Evolutionary conservation across 805 yeast species (phyloP).

Genomic region (Saccharomyces paradoxus): DNA sequence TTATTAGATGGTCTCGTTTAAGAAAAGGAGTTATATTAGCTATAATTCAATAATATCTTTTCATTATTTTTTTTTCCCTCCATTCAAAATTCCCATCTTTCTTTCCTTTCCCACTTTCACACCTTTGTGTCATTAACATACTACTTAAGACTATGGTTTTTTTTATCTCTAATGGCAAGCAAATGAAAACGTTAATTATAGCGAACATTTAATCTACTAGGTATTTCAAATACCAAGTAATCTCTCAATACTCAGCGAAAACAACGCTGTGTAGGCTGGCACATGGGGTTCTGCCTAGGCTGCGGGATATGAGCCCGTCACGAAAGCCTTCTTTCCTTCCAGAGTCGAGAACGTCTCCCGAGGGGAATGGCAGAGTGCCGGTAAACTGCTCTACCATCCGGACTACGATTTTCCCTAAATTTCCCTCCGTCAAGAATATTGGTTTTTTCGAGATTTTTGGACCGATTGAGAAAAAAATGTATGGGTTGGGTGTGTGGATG

Average conservation of each 20-base stretch:
- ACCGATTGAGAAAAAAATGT: too few relatives aligned
- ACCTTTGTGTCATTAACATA: constrained; percentile 4
- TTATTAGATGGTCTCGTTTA: background rate
- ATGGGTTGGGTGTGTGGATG: background rate
- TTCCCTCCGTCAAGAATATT: too few relatives aligned
- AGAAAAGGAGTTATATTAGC: background rate
- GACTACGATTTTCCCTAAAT: too few relatives aligned
- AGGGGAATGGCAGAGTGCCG: background rate
- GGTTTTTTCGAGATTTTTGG: too few relatives aligned
- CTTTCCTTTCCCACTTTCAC: background rate
- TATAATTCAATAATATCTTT: background rate
- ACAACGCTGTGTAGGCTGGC: background rate
- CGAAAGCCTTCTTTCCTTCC: background rate
- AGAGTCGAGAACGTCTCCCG: background rate
- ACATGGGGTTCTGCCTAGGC: background rate
- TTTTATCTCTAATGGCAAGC: background rate
- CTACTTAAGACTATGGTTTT: constrained; percentile 11
- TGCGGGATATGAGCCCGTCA: background rate
- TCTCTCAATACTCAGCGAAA: background rate
- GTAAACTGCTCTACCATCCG: background rate
- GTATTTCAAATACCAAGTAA: background rate
- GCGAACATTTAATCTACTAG: background rate
- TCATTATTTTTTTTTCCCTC: background rate
- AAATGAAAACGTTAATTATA: background rate
- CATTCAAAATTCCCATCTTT: background rate